These are phyloP conservation scores for Metarhizium guizhouense DNA, from an alignment of 2,329 filamentous ascomycete genomes.

Conservation along the genomic window DNA sequence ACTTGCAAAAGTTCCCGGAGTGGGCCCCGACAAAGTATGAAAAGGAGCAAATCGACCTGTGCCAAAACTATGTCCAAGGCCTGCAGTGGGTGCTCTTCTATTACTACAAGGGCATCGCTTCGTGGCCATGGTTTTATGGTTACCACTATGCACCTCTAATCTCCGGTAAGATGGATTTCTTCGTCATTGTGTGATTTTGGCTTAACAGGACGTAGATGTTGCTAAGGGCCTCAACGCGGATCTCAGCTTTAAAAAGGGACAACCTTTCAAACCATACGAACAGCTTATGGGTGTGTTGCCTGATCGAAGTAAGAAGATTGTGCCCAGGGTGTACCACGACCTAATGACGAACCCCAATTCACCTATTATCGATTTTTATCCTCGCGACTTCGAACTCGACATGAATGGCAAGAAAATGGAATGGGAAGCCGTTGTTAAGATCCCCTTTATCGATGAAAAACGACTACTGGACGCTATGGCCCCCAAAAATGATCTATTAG, in stretches of 20 bases:
- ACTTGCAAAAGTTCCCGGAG: constrained; percentile 75
- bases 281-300: constrained; percentile 98
- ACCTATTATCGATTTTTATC: constrained; percentile 96
- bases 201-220: constrained; percentile 52
- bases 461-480: constrained; percentile 79
- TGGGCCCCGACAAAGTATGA: constrained; percentile 75
- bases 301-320: constrained; percentile 94
- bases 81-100: constrained; percentile 97
- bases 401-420: constrained; percentile 99
- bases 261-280: constrained; percentile 90
- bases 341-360: constrained; percentile 88
- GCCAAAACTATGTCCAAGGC: constrained; percentile 95
- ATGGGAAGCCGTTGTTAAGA: constrained; percentile 98
- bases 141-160: constrained; percentile 99
- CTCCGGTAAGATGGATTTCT: constrained; percentile 47
- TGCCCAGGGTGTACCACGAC: constrained; percentile 76
- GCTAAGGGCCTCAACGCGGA: constrained; percentile 78
- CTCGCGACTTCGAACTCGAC: constrained; percentile 90
- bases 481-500: constrained; percentile 70
- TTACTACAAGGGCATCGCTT: constrained; percentile 94
- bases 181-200: constrained; percentile 14
- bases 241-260: constrained; percentile 85
- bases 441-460: constrained; percentile 94
- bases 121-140: constrained; percentile 96
- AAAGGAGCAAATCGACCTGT: constrained; percentile 67